Evolutionary conservation across 768 basidiomycete species (phyloP), one percentile per base, ranked within the genome.

Genomic region (Kwoniella bestiolae): DNA sequence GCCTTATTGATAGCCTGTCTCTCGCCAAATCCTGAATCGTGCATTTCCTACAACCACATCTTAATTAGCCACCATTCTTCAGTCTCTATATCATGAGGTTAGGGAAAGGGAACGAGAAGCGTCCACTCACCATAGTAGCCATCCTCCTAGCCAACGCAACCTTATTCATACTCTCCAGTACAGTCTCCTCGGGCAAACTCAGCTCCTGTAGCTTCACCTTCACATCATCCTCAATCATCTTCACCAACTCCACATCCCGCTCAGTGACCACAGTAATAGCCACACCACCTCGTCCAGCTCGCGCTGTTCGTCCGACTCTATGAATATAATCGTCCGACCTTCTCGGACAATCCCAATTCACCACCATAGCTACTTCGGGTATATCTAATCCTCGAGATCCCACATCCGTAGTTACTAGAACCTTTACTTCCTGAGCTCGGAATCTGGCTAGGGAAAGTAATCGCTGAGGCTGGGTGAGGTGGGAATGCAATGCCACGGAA

Each of bases 181-280:
- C 93, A 66, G 86, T 86, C 9, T 83, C 86, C 79, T 99, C 96
- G 0, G 90, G 87, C 47, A 97, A 78, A 3, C 79, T 83, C 84
- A 95, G 86, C 75, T 91, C 91, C 41, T 84, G 83, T 21, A 99
- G 83, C 77, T 86, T 87, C 9, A 87, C 89, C n/a, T 88, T 92
- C 91, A 97, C 94, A 18, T 92, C 87, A 35, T 86, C 85, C 82
- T 99, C 96, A 61, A 99, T 90, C 66, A 82, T 85, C 72, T 91
- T 70, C 44, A 99, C 87, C 51, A 89, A 84, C 59, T 92, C 89
- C 74, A 94, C 92, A 78, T 98, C 96, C 47, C 86, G 84, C 82
- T 98, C 95, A 2, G 95, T 96, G 57, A 98, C 91, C 77, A 98
- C 91, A 74, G 94, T 98, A 29, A 98, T 85, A 0, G 92, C 92